A percentile compares a stretch with the other conserved stretches of the same genome.
phyloP scores from a whole-genome alignment of 768 basidiomycete species.

The Suillus brevipes region DNA sequence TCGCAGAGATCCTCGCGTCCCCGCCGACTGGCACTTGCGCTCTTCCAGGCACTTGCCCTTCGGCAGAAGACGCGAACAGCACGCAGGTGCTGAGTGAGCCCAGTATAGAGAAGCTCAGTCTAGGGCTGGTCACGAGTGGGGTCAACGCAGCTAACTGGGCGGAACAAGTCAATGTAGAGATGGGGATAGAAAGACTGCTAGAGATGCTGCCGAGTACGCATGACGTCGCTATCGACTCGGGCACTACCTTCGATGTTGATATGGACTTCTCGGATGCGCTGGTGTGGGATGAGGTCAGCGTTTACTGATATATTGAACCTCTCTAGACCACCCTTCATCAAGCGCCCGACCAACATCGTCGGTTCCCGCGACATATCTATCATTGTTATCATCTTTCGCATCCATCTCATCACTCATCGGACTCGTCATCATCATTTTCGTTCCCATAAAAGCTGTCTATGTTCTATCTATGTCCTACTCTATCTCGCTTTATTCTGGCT shows the following conservation, averaged over 20 bases:
- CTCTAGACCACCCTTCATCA: background rate
- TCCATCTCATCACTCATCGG: conserved; percentile 16
- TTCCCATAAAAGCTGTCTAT: conserved; percentile 16
- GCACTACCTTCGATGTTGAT: conserved; percentile 23
- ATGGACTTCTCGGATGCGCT: conserved; percentile 31
- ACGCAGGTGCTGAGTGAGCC: conserved; percentile 25
- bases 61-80: conserved; percentile 31
- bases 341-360: conserved; percentile 8
- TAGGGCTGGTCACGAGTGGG: conserved; percentile 21
- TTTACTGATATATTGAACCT: conserved; percentile 19
- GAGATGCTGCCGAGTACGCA: conserved; percentile 47
- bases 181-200: conserved; percentile 62
- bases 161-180: conserved; percentile 38
- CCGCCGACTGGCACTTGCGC: conserved; percentile 32
- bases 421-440: conserved; percentile 19
- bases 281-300: conserved; percentile 30
- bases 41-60: conserved; percentile 33
- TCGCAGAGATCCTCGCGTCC: conserved; percentile 37
- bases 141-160: conserved; percentile 26
- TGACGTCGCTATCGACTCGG: conserved; percentile 27
- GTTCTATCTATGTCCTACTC: conserved; percentile 28
- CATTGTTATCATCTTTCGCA: conserved; percentile 14
- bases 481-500: conserved; percentile 23
- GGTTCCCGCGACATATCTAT: conserved; percentile 14
- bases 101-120: conserved; percentile 15